Evolutionary conservation across 345 rosid species (phyloP).

Genomic region (Bruguiera gymnorhiza): DNA sequence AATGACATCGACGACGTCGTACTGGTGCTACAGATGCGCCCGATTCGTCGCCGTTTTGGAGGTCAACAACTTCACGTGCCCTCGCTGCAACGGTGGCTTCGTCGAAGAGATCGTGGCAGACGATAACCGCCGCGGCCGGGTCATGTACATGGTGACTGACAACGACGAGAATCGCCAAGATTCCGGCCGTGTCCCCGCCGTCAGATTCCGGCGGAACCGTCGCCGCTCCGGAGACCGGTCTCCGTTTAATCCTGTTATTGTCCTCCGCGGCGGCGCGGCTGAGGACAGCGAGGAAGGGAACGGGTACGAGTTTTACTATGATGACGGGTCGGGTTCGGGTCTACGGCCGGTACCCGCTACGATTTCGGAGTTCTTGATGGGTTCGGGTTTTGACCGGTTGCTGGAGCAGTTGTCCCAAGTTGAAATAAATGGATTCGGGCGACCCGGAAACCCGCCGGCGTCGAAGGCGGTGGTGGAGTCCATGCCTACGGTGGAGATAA

Average conservation of each 20-base stretch:
- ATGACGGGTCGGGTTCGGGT: slow-evolving; percentile 61
- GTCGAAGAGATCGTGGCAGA: slow-evolving; percentile 39
- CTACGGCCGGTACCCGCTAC: slow-evolving; percentile 62
- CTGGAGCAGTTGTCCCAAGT: slow-evolving; percentile 62
- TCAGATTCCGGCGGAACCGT: slow-evolving; percentile 30
- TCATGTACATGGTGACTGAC: slow-evolving; percentile 11
- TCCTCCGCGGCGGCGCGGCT: slow-evolving; percentile 47
- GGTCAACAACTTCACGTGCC: slow-evolving; percentile 33
- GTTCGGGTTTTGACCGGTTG: slow-evolving; percentile 61
- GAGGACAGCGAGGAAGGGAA: slow-evolving; percentile 26
- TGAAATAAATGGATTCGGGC: slow-evolving; percentile 48
- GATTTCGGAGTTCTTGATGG: slow-evolving; percentile 65
- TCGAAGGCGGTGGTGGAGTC: slow-evolving; percentile 65
- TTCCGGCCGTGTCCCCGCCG: slow-evolving; percentile 14
- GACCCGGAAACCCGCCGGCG: slow-evolving; percentile 57
- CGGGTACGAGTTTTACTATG: slow-evolving; percentile 58
- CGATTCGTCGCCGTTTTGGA: slow-evolving; percentile 39
- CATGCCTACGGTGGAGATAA: slow-evolving; percentile 52
- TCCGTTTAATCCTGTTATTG: slow-evolving; percentile 61
- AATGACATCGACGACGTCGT: slow-evolving; percentile 37
- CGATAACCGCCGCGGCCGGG: slow-evolving; percentile 7
- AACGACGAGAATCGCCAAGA: not conserved
- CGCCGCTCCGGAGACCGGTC: slow-evolving; percentile 37
- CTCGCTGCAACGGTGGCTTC: slow-evolving; percentile 63
- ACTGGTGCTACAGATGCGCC: slow-evolving; percentile 73